Percentiles rank a stretch among this genome's conserved stretches.
Evolutionary conservation across 2,329 filamentous ascomycete species (phyloP).

Genomic region (Sporothrix mexicana): DNA sequence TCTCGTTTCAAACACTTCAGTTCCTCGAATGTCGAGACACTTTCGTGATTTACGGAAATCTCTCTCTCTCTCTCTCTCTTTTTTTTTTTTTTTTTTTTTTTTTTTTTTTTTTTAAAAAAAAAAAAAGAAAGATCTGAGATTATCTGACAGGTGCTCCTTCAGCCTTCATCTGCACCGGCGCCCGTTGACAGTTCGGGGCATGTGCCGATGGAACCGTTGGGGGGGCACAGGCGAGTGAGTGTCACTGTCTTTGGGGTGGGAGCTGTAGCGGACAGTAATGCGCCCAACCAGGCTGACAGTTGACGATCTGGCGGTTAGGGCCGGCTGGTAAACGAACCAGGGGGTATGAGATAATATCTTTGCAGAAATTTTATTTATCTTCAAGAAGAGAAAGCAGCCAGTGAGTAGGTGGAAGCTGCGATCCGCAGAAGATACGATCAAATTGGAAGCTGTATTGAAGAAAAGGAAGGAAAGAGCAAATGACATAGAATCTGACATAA

Average conservation of each 20-base stretch:
- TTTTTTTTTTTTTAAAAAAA: too few relatives aligned
- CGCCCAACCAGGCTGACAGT: not conserved
- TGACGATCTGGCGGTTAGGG: slow-evolving; percentile 17
- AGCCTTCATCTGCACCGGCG: not conserved
- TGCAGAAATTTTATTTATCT: not conserved
- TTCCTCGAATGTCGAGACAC: too few relatives aligned
- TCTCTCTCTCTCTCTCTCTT: too few relatives aligned
- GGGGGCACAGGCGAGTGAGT: not conserved
- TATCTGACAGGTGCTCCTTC: not conserved
- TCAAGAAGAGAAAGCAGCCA: not conserved
- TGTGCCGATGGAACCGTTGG: slow-evolving; percentile 3
- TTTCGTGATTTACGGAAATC: too few relatives aligned
- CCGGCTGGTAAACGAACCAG: slow-evolving; percentile 2
- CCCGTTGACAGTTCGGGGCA: not conserved
- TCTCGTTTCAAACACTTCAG: too few relatives aligned
- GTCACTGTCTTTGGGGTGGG: not conserved
- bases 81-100: too few relatives aligned
- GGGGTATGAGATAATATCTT: slow-evolving; percentile 1
- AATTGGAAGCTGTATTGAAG: slow-evolving; percentile 2
- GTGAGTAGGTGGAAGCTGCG: not conserved
- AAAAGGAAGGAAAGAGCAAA: not conserved
- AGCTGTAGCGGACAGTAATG: not conserved
- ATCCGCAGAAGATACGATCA: not conserved
- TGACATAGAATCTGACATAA: not conserved
- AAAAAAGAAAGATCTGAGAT: not conserved